phyloP scores from a whole-genome alignment of 2,329 filamentous ascomycete species.

The Fonsecaea nubica region DNA sequence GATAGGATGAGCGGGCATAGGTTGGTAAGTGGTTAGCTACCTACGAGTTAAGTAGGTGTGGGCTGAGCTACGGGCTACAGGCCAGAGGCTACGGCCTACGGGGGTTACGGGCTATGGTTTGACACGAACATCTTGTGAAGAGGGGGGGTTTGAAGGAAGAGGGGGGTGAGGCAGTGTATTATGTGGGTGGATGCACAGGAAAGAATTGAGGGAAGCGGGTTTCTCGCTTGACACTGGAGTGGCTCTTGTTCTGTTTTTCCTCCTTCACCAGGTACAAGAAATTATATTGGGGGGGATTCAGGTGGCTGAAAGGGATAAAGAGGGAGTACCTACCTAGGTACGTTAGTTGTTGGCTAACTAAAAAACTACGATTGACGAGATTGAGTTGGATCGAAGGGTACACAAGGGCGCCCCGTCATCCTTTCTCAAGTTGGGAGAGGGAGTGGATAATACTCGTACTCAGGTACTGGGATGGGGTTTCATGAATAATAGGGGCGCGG shows the following conservation, averaged over 20 bases:
- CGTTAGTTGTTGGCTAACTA: not conserved
- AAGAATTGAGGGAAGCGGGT: constrained; percentile 24
- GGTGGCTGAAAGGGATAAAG: not conserved
- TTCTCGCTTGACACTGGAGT: constrained; percentile 29
- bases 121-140: not conserved
- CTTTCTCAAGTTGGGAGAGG: not conserved
- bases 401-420: not conserved
- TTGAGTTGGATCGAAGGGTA: constrained; percentile 24
- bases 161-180: not conserved
- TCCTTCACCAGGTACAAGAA: not conserved
- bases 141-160: not conserved
- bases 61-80: not conserved
- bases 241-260: constrained; percentile 15
- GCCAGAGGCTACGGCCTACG: not conserved
- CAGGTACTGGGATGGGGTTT: too few relatives aligned
- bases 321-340: not conserved
- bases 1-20: not conserved
- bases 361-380: constrained; percentile 24
- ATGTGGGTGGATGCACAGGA: constrained; percentile 3
- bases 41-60: not conserved
- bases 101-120: not conserved
- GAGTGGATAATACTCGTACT: not conserved
- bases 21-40: too few relatives aligned
- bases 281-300: not conserved
- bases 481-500: not conserved